Evolutionary conservation across 805 yeast genomes (phyloP), one percentile per base, ranked within the genome.

Genomic region (Scheffersomyces lignosus): DNA sequence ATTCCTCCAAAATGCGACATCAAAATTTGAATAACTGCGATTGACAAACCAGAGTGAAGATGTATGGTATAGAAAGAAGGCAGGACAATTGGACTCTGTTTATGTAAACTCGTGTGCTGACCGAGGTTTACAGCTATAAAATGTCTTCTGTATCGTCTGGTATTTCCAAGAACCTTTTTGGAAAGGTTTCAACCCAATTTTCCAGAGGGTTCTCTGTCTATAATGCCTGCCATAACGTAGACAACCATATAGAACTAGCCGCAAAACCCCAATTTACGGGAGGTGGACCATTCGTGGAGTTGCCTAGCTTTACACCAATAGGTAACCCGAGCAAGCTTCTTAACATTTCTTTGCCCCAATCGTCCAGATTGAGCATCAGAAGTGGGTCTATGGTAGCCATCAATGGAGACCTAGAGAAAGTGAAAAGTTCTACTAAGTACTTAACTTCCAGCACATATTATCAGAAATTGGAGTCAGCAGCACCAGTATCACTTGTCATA

Each of bases 201-300:
- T n/a, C n/a, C n/a, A n/a, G n/a, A n/a, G n/a, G n/a, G n/a, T n/a
- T n/a, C n/a, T n/a, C n/a, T n/a, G n/a, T n/a, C n/a, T n/a, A n/a
- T n/a, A n/a, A n/a, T n/a, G n/a, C n/a, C n/a, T n/a, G n/a, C n/a
- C n/a, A n/a, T n/a, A n/a, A n/a, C n/a, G n/a, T n/a, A n/a, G n/a
- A n/a, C n/a, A n/a, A 20, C 24, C 24, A 20, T 7, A 10, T 20
- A 7, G 24, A 7, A 20, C 10, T 27, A 50, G 15, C 47, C 48
- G 18, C 31, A 55, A 20, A 29, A 31, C 71, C 75, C 2, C 49
- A 46, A n/a, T 63, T 62, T 3, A 66, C 77, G 0, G 77, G 75
- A 1, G 51, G 49, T 13, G 78, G 76, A 1, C 75, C 77, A 6
- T 72, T 71, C 45, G 60, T 63, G 17, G 75, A 70, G 39, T 56